Evolutionary conservation across 345 rosid species (phyloP), one percentile per base, ranked within the genome.

Genomic region (Theobroma cacao): DNA sequence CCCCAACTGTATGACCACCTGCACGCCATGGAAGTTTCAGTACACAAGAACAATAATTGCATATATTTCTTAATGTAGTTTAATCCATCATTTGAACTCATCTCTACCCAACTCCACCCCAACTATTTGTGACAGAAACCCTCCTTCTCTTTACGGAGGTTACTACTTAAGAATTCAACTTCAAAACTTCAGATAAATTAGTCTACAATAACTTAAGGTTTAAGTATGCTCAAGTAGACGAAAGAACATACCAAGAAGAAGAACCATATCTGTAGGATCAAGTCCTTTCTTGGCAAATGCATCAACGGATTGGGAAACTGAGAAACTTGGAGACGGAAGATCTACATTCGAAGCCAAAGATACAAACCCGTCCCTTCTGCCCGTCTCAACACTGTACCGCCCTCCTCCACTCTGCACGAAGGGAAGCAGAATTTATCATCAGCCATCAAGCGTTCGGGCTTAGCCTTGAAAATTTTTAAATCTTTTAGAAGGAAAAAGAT

Each of bases 1-100:
- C 2, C 67, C 95, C 95, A 62, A 91, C 80, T 0, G 91, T 86
- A 82, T 93, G 95, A 48, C 87, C 97, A 17, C 90, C 92, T 82
- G 17, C 31, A 69, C 28, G 55, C 45, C 45, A 41, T 6, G 7
- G 10, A 41, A 6, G 45, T 41, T 41, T 41, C 45, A 41, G 9
- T 11, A 41, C n/a, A n/a, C n/a, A n/a, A n/a, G n/a, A n/a, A n/a
- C n/a, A n/a, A n/a, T n/a, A n/a, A n/a, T n/a, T 38, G 6, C 7
- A 38, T 38, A 4, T 38, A 38, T 38, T 38, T 38, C 40, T 38
- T 38, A 38, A 3, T 38, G 40, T 38, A 38, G 40, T 7, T 38
- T 38, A 38, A 38, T 38, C 40, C 53, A 48, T 36, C 40, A 7
- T 36, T 36, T 2, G 40, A 36, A 36, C 40, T 36, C 0, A 36